Base-by-base conservation (phyloP, 805 yeast genomes). In the Spathaspora girioi region DNA sequence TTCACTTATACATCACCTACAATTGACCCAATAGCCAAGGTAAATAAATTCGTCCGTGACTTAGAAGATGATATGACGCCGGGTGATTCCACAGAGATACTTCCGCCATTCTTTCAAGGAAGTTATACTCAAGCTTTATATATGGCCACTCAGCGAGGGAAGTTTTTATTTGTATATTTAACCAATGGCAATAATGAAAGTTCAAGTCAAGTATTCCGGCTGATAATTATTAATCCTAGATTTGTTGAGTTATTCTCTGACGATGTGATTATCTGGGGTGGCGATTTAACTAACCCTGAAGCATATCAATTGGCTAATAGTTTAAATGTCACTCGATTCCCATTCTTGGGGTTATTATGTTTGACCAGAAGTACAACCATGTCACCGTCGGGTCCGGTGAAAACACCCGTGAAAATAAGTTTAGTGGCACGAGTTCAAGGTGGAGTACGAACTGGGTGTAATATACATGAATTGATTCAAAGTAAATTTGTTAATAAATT, bases 251-350 rank as follows among this genome's bases (percentile, higher is more conserved):
- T 70, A 2, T 71, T 71, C 45, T 50, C 61, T 15, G 52, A 55
- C n/a, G 78, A 87, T 44, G 64, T 85, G 1, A 56, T 89, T 2
- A 68, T 89, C 1, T 93, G 98, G 98, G 96, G 92, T 42, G 97
- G 97, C 8, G 86, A 89, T 62, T 80, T 87, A 20, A 78, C 80
- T n/a, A 83, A 83, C 51, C 82, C 91, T 18, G 98, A 93, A 65
- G 89, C 93, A 1, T 84, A 81, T 61, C 96, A 89, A 59, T 84
- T 90, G 14, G 87, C 96, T 0, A 84, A 87, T 61, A 82, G 86
- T 38, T 77, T 92, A 53, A 79, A 81, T 51, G 85, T 86, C 41
- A 78, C 89, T 18, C 79, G 81, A 56, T 84, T 85, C 60, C 99
- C 99, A n/a, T 87, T 88, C 62, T 65, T 89, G 32, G 96, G 93